Conservation (phyloP, 78 protist genomes). For the Tieghemostelium lacteum region DNA sequence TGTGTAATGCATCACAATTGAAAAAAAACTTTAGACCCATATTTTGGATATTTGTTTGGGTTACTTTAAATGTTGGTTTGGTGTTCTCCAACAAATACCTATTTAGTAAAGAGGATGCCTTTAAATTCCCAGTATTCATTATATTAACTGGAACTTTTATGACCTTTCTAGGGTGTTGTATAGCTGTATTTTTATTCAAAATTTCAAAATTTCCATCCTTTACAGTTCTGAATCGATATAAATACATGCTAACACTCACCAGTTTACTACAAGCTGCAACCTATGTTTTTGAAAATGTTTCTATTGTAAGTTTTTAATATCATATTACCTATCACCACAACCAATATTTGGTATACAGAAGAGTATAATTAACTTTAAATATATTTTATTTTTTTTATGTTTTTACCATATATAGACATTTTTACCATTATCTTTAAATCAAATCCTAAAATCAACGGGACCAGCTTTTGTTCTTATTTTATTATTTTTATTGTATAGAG, state of each 20-base stretch:
- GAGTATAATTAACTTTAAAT: no score
- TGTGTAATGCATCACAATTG: no score
- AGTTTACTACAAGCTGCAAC: conserved; percentile 36
- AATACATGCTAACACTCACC: neutral
- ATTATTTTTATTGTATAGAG: neutral
- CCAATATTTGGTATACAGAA: no score
- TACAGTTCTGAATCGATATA: conserved; percentile 8
- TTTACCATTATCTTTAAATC: conserved; percentile 46
- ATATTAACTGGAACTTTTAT: conserved; percentile 47
- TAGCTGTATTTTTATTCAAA: conserved; percentile 33
- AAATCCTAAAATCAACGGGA: conserved; percentile 54
- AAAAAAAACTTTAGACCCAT: neutral
- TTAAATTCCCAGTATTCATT: conserved; percentile 23
- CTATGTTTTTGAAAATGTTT: conserved; percentile 45
- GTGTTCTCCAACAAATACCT: conserved; percentile 36
- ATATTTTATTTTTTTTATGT: no score
- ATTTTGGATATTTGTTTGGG: conserved; percentile 22
- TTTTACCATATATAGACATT: neutral
- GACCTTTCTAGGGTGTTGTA: conserved; percentile 35
- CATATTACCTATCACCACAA: no score
- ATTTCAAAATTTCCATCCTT: neutral
- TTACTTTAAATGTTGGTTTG: conserved; percentile 11
- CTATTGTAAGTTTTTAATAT: conserved; percentile 16
- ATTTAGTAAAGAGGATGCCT: neutral
- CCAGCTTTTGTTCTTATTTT: conserved; percentile 39